These are phyloP conservation scores for Poa annua DNA, from an alignment of 176 grass and related monocot species.

Conservation along the genomic window DNA sequence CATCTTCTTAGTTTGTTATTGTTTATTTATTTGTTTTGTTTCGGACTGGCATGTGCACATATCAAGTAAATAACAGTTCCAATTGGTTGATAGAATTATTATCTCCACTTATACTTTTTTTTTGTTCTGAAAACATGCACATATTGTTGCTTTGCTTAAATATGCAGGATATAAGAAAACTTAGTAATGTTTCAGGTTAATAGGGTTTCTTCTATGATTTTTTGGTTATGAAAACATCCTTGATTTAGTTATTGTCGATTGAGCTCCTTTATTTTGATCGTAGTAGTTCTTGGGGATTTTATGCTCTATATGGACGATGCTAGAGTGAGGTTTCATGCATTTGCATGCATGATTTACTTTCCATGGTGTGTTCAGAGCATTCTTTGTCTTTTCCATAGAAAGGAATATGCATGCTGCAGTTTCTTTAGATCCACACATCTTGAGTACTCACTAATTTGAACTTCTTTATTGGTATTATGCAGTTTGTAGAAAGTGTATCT, in stretches of 20 bases:
- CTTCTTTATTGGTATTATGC: slow-evolving; percentile 43
- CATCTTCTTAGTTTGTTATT: background rate
- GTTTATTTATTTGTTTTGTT: background rate
- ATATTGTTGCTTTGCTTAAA: slow-evolving; percentile 2
- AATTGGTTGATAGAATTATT: background rate
- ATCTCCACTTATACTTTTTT: background rate
- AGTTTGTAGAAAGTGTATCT: slow-evolving; percentile 95
- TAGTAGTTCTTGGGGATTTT: background rate
- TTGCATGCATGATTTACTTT: slow-evolving; percentile 30
- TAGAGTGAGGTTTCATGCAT: slow-evolving; percentile 18
- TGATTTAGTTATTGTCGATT: slow-evolving; percentile 22
- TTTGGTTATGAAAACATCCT: background rate
- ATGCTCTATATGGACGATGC: slow-evolving; percentile 12
- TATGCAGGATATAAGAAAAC: background rate
- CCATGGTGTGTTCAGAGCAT: slow-evolving; percentile 11
- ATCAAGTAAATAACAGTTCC: background rate
- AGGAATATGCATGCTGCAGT: background rate
- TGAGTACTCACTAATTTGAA: background rate
- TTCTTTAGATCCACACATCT: slow-evolving; percentile 29
- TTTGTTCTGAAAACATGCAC: background rate
- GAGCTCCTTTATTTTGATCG: background rate
- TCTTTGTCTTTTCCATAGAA: slow-evolving; percentile 27
- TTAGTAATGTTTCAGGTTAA: background rate
- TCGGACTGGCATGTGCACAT: background rate
- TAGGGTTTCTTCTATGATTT: background rate